Evolutionary conservation across 306 rosid species (phyloP).

Genomic region (Sesbania bispinosa): DNA sequence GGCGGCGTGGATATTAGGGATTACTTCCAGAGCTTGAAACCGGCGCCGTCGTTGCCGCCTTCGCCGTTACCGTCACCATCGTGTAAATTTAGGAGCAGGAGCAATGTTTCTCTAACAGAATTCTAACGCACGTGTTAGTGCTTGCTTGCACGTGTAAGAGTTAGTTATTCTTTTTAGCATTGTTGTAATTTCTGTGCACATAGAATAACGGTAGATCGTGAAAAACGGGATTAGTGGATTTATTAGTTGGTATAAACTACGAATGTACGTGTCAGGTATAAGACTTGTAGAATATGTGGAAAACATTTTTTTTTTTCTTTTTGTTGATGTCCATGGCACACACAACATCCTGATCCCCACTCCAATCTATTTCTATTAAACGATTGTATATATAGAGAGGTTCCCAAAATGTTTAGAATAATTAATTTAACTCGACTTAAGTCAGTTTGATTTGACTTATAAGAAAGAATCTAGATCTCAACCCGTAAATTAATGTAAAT

Average conservation of each 20-base stretch:
- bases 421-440: no score
- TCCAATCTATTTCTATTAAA: no score
- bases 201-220: constrained; percentile 41
- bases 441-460: no score
- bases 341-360: no score
- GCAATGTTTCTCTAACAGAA: constrained; percentile 35
- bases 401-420: no score
- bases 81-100: constrained; percentile 13
- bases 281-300: constrained; percentile 17
- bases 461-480: no score
- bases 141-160: constrained; percentile 34
- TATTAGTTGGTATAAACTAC: constrained; percentile 5
- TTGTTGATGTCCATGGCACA: no score
- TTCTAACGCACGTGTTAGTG: constrained; percentile 38
- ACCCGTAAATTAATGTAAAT: no score
- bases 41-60: constrained; percentile 62
- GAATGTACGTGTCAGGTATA: no score
- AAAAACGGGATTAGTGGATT: constrained; percentile 31
- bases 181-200: constrained; percentile 28
- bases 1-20: constrained; percentile 39
- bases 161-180: constrained; percentile 18
- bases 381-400: no score
- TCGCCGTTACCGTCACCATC: constrained; percentile 49
- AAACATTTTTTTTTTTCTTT: no score
- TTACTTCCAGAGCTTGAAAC: constrained; percentile 46